Percentiles rank a stretch among this genome's conserved stretches.
Evolutionary conservation across 768 basidiomycete genomes (phyloP).

Genomic region (Goffeauzyma gilvescens): DNA sequence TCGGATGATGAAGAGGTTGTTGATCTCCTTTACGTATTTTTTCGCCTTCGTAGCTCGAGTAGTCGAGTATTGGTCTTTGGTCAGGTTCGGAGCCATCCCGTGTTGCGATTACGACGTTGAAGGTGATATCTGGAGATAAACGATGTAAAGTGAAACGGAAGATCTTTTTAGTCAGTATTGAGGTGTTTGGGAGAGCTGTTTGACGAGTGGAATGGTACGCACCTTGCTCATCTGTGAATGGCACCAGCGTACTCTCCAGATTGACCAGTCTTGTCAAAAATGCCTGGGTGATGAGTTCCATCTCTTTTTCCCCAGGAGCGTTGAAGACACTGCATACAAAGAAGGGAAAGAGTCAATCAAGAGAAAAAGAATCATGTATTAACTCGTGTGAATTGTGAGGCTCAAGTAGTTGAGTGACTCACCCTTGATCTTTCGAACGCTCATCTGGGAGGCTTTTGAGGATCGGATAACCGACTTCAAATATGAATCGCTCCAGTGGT

Average conservation of each 20-base stretch:
- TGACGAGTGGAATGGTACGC: conserved; percentile 51
- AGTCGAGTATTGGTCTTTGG: conserved; percentile 16
- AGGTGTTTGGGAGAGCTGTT: no score
- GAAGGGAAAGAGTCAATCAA: conserved; percentile 4
- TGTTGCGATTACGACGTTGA: conserved; percentile 65
- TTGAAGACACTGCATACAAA: not conserved
- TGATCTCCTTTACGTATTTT: not conserved
- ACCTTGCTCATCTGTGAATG: conserved; percentile 50
- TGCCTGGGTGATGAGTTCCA: conserved; percentile 22
- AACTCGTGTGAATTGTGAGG: no score
- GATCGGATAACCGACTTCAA: conserved; percentile 48
- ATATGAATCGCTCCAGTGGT: conserved; percentile 74
- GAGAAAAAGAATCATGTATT: no score
- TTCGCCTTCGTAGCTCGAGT: conserved; percentile 12
- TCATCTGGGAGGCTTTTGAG: conserved; percentile 13
- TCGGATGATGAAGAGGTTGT: not conserved
- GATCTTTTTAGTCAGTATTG: conserved; percentile 35
- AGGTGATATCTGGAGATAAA: conserved; percentile 61
- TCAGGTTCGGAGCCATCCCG: conserved; percentile 45
- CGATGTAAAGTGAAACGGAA: no score
- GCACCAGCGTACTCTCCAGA: conserved; percentile 23
- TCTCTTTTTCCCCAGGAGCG: conserved; percentile 21
- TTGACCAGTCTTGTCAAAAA: conserved; percentile 24
- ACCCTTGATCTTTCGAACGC: conserved; percentile 41
- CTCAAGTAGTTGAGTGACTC: conserved; percentile 48